Base-by-base conservation (phyloP, 345 rosid species). In the Arabidopsis arenosa region DNA sequence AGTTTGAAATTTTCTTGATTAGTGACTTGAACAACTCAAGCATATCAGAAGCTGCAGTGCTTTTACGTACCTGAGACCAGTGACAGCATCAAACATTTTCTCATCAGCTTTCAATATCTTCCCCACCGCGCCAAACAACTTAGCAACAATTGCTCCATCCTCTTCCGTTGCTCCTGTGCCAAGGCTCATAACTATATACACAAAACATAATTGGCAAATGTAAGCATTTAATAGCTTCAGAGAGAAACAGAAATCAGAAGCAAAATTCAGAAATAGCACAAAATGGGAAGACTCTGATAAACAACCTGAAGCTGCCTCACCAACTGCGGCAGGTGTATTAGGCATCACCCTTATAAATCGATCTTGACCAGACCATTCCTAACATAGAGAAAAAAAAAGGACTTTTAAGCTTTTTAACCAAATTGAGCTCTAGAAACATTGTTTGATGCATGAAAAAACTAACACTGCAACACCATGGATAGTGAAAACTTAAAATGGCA, bases 271-370 rank as follows among this genome's bases (percentile, higher is more conserved):
- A 14, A 37, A 28, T 1, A 40, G 4, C 36, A 66, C 18, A 74
- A 57, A 18, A 43, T 10, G 21, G 0, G n/a, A 30, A 67, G 23
- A 13, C 13, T 45, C 14, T 7, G 37, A 48, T 18, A 26, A 35
- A n/a, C 30, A 40, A 90, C 96, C 94, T 79, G 97, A 41, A 23
- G 97, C 98, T 58, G 87, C 99, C 84, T 86, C 89, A 5, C 96
- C 90, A 49, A 95, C 96, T 5, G 97, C 93, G 32, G 96, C 85
- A 53, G 97, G 96, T 52, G 97, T 92, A 77, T 95, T 95, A 36
- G 99, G 97, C 91, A 95, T 87, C 74, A 85, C 97, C 77, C 99
- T 84, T 54, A 92, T 81, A 68, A 92, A 86, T 56, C 94, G 87
- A 48, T 83, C 81, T 36, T 86, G 93, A 70, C 94, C 91, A 78